These are phyloP conservation scores for Rhododendron kiyosumense DNA, from an alignment of 148 eudicot species.

Conservation along the genomic window DNA sequence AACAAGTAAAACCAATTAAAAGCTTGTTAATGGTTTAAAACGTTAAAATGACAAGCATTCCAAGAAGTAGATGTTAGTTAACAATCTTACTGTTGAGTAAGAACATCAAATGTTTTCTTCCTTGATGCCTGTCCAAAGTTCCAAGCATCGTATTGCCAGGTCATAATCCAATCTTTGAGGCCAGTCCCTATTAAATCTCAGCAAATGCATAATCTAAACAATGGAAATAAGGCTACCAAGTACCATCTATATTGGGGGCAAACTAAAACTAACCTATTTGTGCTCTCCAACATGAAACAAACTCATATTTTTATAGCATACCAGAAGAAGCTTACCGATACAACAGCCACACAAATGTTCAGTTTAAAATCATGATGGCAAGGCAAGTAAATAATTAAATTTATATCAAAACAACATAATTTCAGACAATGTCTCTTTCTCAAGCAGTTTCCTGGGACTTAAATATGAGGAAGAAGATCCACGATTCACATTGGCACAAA, in stretches of 20 bases:
- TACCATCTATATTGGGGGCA: background rate
- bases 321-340: background rate
- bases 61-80: background rate
- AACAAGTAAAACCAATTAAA: background rate
- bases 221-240: background rate
- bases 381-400: background rate
- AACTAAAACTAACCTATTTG: background rate
- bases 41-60: background rate
- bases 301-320: background rate
- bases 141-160: background rate
- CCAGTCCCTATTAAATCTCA: background rate
- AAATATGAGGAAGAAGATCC: background rate
- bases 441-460: slow-evolving; percentile 2
- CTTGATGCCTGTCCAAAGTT: background rate
- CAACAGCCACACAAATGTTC: background rate
- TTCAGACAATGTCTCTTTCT: background rate
- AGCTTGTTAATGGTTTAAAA: background rate
- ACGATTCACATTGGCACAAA: background rate
- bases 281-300: background rate
- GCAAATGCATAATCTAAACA: background rate
- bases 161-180: background rate
- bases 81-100: background rate
- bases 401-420: background rate
- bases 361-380: background rate
- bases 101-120: background rate